Conservation (phyloP, 2,329 filamentous ascomycete genomes). For the Phaeomoniella chlamydospora region DNA sequence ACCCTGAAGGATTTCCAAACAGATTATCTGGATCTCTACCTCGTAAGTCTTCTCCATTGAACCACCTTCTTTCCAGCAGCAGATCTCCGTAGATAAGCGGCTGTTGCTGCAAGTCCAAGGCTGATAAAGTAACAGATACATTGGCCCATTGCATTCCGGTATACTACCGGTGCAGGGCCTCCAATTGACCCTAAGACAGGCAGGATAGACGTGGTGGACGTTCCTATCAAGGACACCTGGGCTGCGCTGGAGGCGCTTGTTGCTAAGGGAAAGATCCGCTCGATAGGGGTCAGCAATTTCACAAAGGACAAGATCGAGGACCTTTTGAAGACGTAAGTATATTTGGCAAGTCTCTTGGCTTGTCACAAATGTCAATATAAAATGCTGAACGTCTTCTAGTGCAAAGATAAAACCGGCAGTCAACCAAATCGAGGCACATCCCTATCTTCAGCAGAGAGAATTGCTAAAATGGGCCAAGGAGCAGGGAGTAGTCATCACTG, state of each 20-base stretch:
- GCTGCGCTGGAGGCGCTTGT: slow-evolving; percentile 23
- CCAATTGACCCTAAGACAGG: slow-evolving; percentile 41
- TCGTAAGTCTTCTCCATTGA: slow-evolving; percentile 70
- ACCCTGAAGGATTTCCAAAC: slow-evolving; percentile 35
- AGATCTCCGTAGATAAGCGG: too few species aligned
- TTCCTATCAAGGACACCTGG: slow-evolving; percentile 28
- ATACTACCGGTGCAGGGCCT: slow-evolving; percentile 58
- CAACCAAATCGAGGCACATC: slow-evolving; percentile 58
- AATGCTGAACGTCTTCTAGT: too few species aligned
- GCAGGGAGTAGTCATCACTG: slow-evolving; percentile 46
- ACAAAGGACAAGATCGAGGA: slow-evolving; percentile 12
- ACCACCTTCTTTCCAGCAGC: too few species aligned
- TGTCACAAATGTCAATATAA: slow-evolving; percentile 26
- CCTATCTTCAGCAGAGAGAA: slow-evolving; percentile 48
- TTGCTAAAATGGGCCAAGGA: slow-evolving; percentile 42
- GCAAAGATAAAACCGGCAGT: slow-evolving; percentile 41
- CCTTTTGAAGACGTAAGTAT: slow-evolving; percentile 6
- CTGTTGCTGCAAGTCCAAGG: too few species aligned
- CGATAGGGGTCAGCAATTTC: slow-evolving; percentile 28
- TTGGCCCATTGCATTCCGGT: slow-evolving; percentile 43
- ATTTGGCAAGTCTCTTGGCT: too few species aligned
- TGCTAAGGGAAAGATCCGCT: slow-evolving; percentile 23
- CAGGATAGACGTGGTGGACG: slow-evolving; percentile 22
- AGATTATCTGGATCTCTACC: slow-evolving; percentile 39
- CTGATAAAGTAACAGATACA: slow-evolving; percentile 51